Base-by-base conservation (phyloP, 352 stramenopile species). In the Phytopythium kandeliae region DNA sequence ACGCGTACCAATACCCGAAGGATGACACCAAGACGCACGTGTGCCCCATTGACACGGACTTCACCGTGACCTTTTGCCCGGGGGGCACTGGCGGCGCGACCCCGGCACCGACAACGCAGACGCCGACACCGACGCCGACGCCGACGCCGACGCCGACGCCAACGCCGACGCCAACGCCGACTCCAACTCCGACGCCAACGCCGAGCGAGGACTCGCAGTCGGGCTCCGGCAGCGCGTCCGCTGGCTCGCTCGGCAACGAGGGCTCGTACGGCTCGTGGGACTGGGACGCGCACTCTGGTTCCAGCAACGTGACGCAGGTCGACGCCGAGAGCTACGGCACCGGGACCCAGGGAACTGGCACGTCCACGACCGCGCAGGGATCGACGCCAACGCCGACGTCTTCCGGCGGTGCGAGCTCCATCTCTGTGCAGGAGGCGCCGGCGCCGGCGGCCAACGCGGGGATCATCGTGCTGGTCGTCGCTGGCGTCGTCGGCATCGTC, bases 21-120 rank as follows among this genome's bases (percentile, higher is more conserved):
- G 73, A 91, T 51, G 74, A 88, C 65, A 68, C 38, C 19, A 90
- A 90, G 72, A 90, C 79, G 25, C 75, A 85, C 60, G 56, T 54
- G 33, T 90, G 79, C 40, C 58, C 62, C 0, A 46, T 69, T 4
- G 36, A 33, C 19, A 82, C 70, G 35, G 62, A 85, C 61, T 85
- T 82, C 26, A 62, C 76, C 35, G 35, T 88, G 37, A 77, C 67
- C n/a, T 88, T 86, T 61, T 88, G 77, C 33, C 69, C 74, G 17
- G 69, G 71, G 40, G 67, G 69, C 12, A 57, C 51, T 16, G 65
- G 67, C 9, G 71, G 65, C 2, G 50, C 55, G 0, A 63, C 58
- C 13, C 51, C 54, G 1, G 51, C 58, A n/a, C 55, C 62, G 26
- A 54, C 56, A 4, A 54, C 58, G 3, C 54, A 47, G 25, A 67